Base-by-base conservation (phyloP, 352 stramenopile species). In the Elongisporangium senticosum region DNA sequence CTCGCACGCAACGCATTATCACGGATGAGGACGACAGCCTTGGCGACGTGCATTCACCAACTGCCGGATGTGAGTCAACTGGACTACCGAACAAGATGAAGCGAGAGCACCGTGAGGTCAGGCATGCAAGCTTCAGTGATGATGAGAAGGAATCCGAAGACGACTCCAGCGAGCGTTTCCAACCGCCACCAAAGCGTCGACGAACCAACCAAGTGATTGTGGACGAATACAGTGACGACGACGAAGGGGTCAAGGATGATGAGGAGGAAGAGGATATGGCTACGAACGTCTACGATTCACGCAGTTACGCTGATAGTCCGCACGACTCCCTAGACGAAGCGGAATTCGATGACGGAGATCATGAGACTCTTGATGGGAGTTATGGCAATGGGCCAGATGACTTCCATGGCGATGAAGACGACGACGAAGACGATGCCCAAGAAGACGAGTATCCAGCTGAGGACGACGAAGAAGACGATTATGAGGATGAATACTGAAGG, bases 141-240 rank as follows among this genome's bases (percentile, higher is more conserved):
- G 33, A 55, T 8, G 56, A 56, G 56, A 63, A 26, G 22, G 33
- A 61, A 28, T 26, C 33, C 19, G 21, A 22, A 62, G 64, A 56
- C 64, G 55, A 37, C 26, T 22, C 39, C 69, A 75, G 53, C 59
- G 64, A 55, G 23, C 61, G 13, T 17, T 10, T 22, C 4, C 4
- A 52, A 23, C 19, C 19, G 1, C 19, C 19, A 22, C 22, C 13
- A 26, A 26, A 52, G 17, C 49, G 19, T 22, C 49, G 49, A 26
- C 19, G 19, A 22, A 23, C 19, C 19, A 52, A 52, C 17, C 19
- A 52, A 52, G 19, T 52, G 19, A 52, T 52, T 11, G 49, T 26
- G 17, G 49, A 52, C 15, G 62, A 72, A 24, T 68, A 81, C 3
- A 72, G 52, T 17, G 71, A 81, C 17, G 68, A 75, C 33, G 69